Conservation (phyloP, 2,329 filamentous ascomycete species). For the Alternaria triticina region DNA sequence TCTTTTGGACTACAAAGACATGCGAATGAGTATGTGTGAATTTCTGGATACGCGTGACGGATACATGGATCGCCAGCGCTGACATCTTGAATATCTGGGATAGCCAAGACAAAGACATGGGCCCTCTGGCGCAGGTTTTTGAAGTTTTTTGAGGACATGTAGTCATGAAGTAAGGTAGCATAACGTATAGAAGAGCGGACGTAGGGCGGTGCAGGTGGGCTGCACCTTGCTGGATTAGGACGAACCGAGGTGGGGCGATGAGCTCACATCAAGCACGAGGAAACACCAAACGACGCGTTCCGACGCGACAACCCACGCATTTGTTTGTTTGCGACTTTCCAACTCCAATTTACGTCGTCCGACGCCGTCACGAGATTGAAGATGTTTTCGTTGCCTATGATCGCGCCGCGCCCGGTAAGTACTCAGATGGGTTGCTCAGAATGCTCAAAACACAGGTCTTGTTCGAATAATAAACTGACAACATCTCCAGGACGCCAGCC, state of each 20-base stretch:
- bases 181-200: not conserved
- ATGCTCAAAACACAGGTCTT: not conserved
- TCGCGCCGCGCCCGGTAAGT: constrained; percentile 24
- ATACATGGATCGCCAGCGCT: not conserved
- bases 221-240: constrained; percentile 4
- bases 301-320: not conserved
- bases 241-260: constrained; percentile 16
- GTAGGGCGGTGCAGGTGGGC: not conserved
- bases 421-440: not conserved
- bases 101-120: not conserved
- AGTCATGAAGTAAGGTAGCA: not conserved
- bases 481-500: constrained; percentile 32
- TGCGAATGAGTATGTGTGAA: not conserved
- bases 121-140: not conserved
- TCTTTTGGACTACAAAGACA: not conserved
- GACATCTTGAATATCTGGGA: not conserved
- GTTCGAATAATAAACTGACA: constrained; percentile 3
- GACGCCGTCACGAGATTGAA: not conserved
- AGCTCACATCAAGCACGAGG: constrained; percentile 8
- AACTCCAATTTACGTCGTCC: not conserved
- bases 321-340: not conserved
- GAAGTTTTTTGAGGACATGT: not conserved
- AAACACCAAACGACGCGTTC: constrained; percentile 18
- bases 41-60: not conserved
- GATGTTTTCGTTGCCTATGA: constrained; percentile 27